Base-by-base conservation (phyloP, 2,329 filamentous ascomycete genomes). In the Volutella citrinella region DNA sequence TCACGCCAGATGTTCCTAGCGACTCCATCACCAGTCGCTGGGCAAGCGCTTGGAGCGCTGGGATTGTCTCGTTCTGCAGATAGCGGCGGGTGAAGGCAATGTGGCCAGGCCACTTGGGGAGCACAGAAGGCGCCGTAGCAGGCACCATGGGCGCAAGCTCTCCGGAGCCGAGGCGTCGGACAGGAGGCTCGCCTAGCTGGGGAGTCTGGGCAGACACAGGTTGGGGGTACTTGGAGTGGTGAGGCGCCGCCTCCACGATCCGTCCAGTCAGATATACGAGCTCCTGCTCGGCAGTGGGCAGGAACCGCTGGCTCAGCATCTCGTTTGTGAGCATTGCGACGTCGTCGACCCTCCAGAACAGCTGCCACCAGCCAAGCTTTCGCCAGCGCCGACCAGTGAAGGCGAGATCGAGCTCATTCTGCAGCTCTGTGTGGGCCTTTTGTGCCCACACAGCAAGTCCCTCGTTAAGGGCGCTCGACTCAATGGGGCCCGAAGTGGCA, bases 301-400 rank as follows among this genome's bases (percentile, higher is more conserved):
- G 73, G 68, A 94, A 97, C 7, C 77, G 73, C 44, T 82, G 80
- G 40, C 78, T 76, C 4, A 96, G 68, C 40, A 96, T 83, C 48
- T 93, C 85, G 2, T 80, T 78, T 4, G 85, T 82, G 34, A 95
- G 80, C 74, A 91, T 84, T 4, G 80, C 79, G 10, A 96, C 87
- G 52, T 96, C 91, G 55, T 97, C 91, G 16, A 93, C 89, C 14
- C 88, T 80, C 89, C 89, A 95, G 56, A 95, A 89, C 0, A 97
- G 74, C 59, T 95, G 95, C 84, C 88, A 96, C 90, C 91, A 97
- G 12, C 81, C 76, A 5, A 95, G 69, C 43, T 85, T 83, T 17
- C 79, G 76, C 91, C 91, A 96, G 23, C 80, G 72, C 13, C 68
- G 72, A n/a, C 85, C 80, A 0, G 76, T 69, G 49, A 96, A 91